A percentile compares a stretch with the other conserved stretches of the same genome.
Evolutionary conservation across 2,329 filamentous ascomycete genomes (phyloP).

Genomic region (Albifimbria verrucaria): DNA sequence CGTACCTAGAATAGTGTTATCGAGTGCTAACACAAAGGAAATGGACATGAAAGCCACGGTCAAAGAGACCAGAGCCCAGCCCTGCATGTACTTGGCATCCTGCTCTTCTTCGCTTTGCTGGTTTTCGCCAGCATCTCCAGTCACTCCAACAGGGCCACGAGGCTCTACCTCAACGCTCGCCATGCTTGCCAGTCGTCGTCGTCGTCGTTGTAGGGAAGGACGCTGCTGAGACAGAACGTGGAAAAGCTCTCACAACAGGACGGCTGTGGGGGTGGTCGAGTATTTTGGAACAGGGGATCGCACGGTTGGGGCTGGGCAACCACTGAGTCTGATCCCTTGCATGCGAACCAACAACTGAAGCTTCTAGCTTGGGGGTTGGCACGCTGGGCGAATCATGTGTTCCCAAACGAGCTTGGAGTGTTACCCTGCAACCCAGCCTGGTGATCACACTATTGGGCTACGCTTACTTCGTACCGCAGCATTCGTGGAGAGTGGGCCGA

Average conservation of each 20-base stretch:
- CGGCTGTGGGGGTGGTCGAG: too few relatives aligned
- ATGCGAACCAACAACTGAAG: not conserved
- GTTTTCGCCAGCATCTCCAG: not conserved
- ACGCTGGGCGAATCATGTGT: too few relatives aligned
- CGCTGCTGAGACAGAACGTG: too few relatives aligned
- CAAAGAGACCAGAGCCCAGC: not conserved
- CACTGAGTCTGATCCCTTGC: not conserved
- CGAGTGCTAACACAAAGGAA: conserved; percentile 9
- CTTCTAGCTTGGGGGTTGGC: not conserved
- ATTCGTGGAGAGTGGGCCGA: too few relatives aligned
- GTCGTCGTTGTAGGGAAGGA: too few relatives aligned
- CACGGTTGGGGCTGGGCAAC: not conserved
- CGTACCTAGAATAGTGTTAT: conserved; percentile 18
- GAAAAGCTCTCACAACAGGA: too few relatives aligned
- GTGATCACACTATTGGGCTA: too few relatives aligned
- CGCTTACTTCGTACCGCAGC: too few relatives aligned
- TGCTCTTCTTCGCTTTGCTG: not conserved
- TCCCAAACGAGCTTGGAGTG: too few relatives aligned
- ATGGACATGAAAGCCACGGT: not conserved
- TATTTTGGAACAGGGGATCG: too few relatives aligned
- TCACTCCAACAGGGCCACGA: not conserved
- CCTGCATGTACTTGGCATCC: not conserved
- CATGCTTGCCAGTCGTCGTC: not conserved
- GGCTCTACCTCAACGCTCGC: not conserved
- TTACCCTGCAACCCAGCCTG: too few relatives aligned